These are phyloP conservation scores for Thamnidium elegans DNA, from an alignment of 192 early-diverging fungal genomes.

Conservation along the genomic window DNA sequence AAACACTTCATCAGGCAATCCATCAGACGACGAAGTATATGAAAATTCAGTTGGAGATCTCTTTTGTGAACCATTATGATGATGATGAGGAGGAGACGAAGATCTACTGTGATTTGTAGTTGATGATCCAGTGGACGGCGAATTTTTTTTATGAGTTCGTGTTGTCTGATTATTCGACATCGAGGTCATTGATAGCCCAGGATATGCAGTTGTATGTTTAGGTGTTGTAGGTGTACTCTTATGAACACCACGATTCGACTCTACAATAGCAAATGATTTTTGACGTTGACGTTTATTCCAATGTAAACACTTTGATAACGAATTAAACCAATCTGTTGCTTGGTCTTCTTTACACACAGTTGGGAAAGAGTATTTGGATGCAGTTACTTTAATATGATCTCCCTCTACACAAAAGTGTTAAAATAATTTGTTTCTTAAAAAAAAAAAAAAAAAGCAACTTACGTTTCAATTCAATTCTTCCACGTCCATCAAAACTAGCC, in stretches of 20 bases:
- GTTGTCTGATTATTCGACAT: not conserved
- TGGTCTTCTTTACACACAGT: slow-evolving; percentile 74
- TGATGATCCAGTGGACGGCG: not conserved
- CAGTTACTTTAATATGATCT: slow-evolving; percentile 82
- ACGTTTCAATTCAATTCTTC: slow-evolving; percentile 80
- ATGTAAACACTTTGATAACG: slow-evolving; percentile 74
- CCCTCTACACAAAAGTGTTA: slow-evolving; percentile 44
- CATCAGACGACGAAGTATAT: slow-evolving; percentile 1
- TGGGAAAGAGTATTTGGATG: slow-evolving; percentile 80
- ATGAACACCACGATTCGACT: slow-evolving; percentile 19
- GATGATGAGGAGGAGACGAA: not conserved
- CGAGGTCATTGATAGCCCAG: no score
- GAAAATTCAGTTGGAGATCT: not conserved
- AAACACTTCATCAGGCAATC: slow-evolving; percentile 25
- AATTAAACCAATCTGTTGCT: slow-evolving; percentile 87
- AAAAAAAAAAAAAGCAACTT: slow-evolving; percentile 1
- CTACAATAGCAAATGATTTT: slow-evolving; percentile 64
- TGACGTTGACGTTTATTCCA: slow-evolving; percentile 93
- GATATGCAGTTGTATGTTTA: no score
- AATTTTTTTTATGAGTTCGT: not conserved
- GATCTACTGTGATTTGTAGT: not conserved
- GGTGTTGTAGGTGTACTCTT: not conserved
- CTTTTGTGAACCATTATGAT: not conserved
- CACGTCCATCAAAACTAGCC: slow-evolving; percentile 90
- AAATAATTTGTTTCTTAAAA: not conserved